phyloP scores from a whole-genome alignment of 148 eudicot species.

The Fagopyrum homotropicum region DNA sequence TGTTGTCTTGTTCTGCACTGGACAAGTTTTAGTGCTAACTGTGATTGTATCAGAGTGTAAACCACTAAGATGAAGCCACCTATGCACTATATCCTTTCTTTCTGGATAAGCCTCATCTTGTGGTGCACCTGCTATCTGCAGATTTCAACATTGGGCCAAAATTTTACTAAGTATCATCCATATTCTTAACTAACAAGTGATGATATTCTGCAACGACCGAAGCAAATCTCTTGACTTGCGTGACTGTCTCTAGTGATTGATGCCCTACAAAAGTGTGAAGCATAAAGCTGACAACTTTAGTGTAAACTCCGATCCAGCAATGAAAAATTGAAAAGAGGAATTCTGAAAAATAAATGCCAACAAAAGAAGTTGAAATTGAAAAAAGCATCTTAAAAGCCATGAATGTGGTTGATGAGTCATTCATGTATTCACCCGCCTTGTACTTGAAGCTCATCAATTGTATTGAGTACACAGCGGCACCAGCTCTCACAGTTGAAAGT shows the following conservation, averaged over 20 bases:
- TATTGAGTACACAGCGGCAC: not conserved
- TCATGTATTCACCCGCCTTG: not conserved
- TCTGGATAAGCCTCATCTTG: not conserved
- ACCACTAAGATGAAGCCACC: not conserved
- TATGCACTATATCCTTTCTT: not conserved
- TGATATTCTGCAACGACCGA: no score
- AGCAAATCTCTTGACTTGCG: no score
- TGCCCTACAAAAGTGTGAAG: not conserved
- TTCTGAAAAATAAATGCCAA: not conserved
- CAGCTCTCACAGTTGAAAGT: not conserved
- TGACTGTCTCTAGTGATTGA: no score
- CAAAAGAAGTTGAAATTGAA: constrained; percentile 4
- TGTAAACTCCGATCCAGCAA: not conserved
- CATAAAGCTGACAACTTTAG: not conserved
- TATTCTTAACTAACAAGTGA: no score
- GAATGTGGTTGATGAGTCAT: constrained; percentile 7
- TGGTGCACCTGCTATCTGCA: not conserved
- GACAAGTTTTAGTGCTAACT: not conserved
- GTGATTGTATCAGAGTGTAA: not conserved
- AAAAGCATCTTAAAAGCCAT: not conserved
- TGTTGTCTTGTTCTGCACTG: not conserved
- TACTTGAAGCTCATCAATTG: not conserved
- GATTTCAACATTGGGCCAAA: not conserved
- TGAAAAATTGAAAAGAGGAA: not conserved
- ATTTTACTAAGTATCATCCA: not conserved